These are phyloP conservation scores for Nigrospora sphaerica DNA, from an alignment of 2,329 filamentous ascomycete species.

Conservation along the genomic window DNA sequence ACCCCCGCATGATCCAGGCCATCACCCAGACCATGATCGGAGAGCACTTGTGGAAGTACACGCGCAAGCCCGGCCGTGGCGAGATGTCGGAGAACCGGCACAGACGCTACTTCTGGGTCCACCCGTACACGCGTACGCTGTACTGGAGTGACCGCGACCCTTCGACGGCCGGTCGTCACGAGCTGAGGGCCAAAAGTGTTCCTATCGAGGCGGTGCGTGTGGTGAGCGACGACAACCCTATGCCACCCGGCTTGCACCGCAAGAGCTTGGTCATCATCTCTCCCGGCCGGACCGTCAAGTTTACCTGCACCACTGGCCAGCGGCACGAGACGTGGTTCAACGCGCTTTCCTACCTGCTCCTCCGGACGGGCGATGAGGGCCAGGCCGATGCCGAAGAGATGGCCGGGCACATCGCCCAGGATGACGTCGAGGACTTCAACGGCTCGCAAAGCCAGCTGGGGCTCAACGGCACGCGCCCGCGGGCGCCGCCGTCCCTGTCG, in stretches of 20 bases:
- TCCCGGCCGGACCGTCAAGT: conserved; percentile 82
- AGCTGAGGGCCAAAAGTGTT: conserved; percentile 80
- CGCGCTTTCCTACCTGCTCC: conserved; percentile 83
- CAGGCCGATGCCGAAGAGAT: conserved; percentile 54
- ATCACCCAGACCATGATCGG: conserved; percentile 99
- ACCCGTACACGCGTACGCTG: conserved; percentile 90
- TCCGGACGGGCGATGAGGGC: conserved; percentile 64
- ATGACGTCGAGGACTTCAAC: conserved; percentile 76
- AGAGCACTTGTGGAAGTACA: conserved; percentile 99
- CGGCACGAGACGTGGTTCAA: conserved; percentile 99
- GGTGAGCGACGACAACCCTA: conserved; percentile 88
- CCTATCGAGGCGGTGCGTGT: conserved; percentile 89
- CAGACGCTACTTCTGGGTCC: conserved; percentile 96
- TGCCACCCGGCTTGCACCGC: conserved; percentile 87
- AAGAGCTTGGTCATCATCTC: conserved; percentile 90
- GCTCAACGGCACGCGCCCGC: conserved; percentile 40
- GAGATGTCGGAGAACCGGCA: conserved; percentile 87
- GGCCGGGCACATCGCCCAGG: conserved; percentile 48
- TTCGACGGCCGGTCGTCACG: conserved; percentile 65
- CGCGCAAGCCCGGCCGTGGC: conserved; percentile 82
- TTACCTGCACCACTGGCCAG: conserved; percentile 89
- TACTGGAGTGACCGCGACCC: conserved; percentile 97
- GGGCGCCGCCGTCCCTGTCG: conserved; percentile 59
- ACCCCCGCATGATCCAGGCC: conserved; percentile 97
- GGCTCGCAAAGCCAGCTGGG: conserved; percentile 43